Conservation (phyloP, 2,329 filamentous ascomycete genomes). For the Pestalotiopsis sp. region DNA sequence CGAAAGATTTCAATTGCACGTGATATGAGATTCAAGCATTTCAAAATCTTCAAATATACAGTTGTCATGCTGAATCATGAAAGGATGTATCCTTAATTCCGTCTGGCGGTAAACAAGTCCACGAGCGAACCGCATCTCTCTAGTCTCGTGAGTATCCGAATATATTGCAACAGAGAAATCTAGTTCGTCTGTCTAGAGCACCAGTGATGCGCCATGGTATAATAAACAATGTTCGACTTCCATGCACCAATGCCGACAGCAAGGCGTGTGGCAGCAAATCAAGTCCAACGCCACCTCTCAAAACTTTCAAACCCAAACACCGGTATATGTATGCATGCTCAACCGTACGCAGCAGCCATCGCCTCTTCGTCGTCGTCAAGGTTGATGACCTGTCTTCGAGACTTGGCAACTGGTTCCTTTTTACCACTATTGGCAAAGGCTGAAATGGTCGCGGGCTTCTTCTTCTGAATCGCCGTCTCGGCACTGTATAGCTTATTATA, state of each 20-base stretch:
- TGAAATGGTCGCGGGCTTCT: constrained; percentile 35
- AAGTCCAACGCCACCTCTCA: neutral
- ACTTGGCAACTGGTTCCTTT: constrained; percentile 18
- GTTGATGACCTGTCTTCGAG: constrained; percentile 24
- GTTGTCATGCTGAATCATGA: neutral
- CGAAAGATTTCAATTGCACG: neutral
- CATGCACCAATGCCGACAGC: neutral
- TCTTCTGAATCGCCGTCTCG: constrained; percentile 50
- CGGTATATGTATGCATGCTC: constrained; percentile 19
- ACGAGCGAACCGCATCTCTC: neutral
- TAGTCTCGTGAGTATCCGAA: neutral
- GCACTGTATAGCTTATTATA: constrained; percentile 81
- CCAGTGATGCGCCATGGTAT: neutral
- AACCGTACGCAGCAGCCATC: constrained; percentile 35
- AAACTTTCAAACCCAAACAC: constrained; percentile 13
- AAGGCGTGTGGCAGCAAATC: neutral
- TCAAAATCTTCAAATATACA: too few relatives aligned
- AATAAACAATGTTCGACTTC: neutral
- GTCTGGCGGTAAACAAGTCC: neutral
- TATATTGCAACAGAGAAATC: neutral
- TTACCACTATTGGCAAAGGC: constrained; percentile 42
- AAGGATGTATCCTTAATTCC: neutral
- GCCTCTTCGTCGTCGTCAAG: constrained; percentile 47
- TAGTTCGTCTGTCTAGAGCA: neutral
- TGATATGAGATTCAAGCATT: neutral